phyloP scores from a whole-genome alignment of 768 basidiomycete species.

The Gloeopeniophorella convolvens region DNA sequence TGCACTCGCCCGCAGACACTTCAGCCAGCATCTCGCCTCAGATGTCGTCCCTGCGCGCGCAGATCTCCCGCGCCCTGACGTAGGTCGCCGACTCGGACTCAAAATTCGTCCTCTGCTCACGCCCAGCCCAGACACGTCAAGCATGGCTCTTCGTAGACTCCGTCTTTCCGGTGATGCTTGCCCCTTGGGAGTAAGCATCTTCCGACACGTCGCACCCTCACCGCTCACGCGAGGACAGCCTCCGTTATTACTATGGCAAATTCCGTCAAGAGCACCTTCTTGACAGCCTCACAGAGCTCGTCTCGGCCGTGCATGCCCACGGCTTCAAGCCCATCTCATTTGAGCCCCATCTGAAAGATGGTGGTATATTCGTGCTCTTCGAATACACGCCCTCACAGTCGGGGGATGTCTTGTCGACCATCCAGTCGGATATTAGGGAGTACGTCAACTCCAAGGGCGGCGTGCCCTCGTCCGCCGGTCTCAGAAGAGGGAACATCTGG shows the following conservation, averaged over 20 bases:
- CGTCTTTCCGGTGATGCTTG: conserved; percentile 69
- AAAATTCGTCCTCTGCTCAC: neutral
- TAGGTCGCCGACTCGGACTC: too few species aligned
- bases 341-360: conserved; percentile 69
- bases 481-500: conserved; percentile 52
- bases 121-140: conserved; percentile 29
- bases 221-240: conserved; percentile 31
- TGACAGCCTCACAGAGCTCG: conserved; percentile 37
- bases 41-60: too few species aligned
- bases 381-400: conserved; percentile 38
- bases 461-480: conserved; percentile 57
- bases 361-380: conserved; percentile 80
- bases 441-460: conserved; percentile 45
- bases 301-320: conserved; percentile 47
- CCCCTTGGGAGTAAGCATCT: conserved; percentile 61
- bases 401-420: conserved; percentile 33
- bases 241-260: conserved; percentile 58
- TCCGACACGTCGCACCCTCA: neutral
- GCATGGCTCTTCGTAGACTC: conserved; percentile 71
- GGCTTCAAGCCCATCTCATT: conserved; percentile 57
- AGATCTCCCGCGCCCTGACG: too few species aligned
- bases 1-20: neutral
- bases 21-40: too few species aligned
- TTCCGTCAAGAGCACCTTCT: conserved; percentile 56
- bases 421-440: conserved; percentile 44